Conservation (phyloP, 768 basidiomycete species). For the Rhizopogon rudus region DNA sequence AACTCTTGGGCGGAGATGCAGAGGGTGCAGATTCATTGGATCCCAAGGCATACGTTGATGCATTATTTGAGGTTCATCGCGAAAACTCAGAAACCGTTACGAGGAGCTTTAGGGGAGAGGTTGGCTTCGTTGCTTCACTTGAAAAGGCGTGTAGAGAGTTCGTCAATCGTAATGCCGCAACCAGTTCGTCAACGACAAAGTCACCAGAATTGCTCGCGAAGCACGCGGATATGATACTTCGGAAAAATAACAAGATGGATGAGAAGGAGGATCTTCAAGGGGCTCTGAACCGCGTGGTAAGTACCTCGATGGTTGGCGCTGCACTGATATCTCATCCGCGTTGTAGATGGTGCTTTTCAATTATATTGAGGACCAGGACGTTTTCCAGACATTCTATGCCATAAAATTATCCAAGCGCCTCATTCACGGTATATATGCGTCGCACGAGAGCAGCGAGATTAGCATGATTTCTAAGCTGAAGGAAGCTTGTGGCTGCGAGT, state of each 20-base stretch:
- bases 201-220: slow-evolving; percentile 91
- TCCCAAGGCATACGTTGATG: slow-evolving; percentile 91
- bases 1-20: slow-evolving; percentile 51
- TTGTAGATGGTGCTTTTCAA: slow-evolving; percentile 93
- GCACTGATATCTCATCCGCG: slow-evolving; percentile 2
- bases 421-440: slow-evolving; percentile 84
- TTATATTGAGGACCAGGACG: slow-evolving; percentile 95
- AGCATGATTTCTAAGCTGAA: slow-evolving; percentile 98
- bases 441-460: slow-evolving; percentile 84
- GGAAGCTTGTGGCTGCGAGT: slow-evolving; percentile 94
- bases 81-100: slow-evolving; percentile 88
- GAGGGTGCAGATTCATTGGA: slow-evolving; percentile 62
- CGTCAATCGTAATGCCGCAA: slow-evolving; percentile 88
- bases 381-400: slow-evolving; percentile 97
- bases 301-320: slow-evolving; percentile 19
- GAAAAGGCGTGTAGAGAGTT: slow-evolving; percentile 95
- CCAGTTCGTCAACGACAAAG: slow-evolving; percentile 75
- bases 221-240: slow-evolving; percentile 81
- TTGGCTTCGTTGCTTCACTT: slow-evolving; percentile 87
- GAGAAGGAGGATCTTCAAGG: slow-evolving; percentile 89
- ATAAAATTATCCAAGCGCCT: slow-evolving; percentile 91
- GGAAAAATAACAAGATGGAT: slow-evolving; percentile 92
- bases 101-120: slow-evolving; percentile 85
- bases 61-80: slow-evolving; percentile 82
- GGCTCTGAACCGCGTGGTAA: slow-evolving; percentile 83